Evolutionary conservation across 108 stramenopile genomes (phyloP), one percentile per base, ranked within the genome.

Genomic region (Nannochloropsis gaditana): DNA sequence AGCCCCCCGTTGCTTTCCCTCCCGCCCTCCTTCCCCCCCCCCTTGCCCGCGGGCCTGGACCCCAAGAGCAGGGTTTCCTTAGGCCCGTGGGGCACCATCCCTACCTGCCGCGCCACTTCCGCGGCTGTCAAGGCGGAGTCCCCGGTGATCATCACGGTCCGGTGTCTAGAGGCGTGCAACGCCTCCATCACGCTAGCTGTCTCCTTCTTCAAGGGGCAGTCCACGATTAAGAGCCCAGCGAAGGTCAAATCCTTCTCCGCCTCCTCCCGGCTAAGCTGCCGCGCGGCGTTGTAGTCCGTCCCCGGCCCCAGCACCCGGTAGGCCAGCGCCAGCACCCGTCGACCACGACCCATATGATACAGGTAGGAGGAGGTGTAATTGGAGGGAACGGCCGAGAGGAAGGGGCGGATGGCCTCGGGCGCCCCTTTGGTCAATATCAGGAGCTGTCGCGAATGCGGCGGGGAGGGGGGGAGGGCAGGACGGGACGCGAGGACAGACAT

Each of bases 111-210:
- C 42, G 96, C 96, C 43, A 99, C 96, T 79, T 96, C 94, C 21
- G 91, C 93, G 0, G 97, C 99, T 45, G 99, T 99, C 83, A 96
- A 90, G 10, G 94, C 90, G 21, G 93, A 93, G 89, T 99, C 99
- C 82, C 99, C 99, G 11, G 99, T 99, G 82, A 98, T 96, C 96
- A 99, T 97, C 43, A 94, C 92, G 41, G 90, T 87, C 15, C 85
- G 45, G 82, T 97, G 95, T 11, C 91, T 89, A 44, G 94, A 92
- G 80, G 82, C 87, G 43, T 86, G 85, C 21, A 99, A 87, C 84
- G 97, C 94, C 59, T 92, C 84, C 43, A 98, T 89, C 6, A 97
- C 94, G n/a, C 91, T 81, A 59, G 86, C 91, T 8, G 97, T 94
- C 90, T 97, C 95, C 9, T 90, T 82, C 90, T 99, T 99, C 43